These are phyloP conservation scores for Scalesia atractyloides DNA, from an alignment of 129 eudicot genomes.

Conservation along the genomic window DNA sequence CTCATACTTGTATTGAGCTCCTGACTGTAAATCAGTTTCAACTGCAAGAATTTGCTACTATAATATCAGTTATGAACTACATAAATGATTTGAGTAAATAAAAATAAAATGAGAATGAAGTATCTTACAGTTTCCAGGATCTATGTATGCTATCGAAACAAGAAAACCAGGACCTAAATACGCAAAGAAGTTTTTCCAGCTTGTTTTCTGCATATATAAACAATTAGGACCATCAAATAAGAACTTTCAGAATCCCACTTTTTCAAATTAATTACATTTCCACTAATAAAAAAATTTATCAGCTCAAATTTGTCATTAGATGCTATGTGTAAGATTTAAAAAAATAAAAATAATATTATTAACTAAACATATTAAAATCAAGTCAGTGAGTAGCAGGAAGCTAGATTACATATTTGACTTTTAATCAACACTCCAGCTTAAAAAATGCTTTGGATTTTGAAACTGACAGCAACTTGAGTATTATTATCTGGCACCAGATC, in stretches of 20 bases:
- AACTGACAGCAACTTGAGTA: constrained; percentile 18
- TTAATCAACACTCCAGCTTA: background rate
- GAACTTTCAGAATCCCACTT: background rate
- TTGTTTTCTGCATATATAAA: constrained; percentile 59
- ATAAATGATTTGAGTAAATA: background rate
- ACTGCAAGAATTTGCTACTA: constrained; percentile 50
- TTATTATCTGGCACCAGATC: constrained; percentile 21
- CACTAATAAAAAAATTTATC: background rate
- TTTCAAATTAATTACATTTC: background rate
- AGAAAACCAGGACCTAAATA: constrained; percentile 99
- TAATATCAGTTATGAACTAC: constrained; percentile 23
- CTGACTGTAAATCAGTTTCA: constrained; percentile 93
- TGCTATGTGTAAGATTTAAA: background rate
- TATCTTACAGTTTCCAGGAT: constrained; percentile 95
- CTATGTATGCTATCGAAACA: constrained; percentile 94
- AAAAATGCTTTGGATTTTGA: constrained; percentile 11
- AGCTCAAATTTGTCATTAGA: constrained; percentile 7
- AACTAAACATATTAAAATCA: constrained; percentile 14
- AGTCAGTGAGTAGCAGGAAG: constrained; percentile 7
- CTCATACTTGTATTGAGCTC: constrained; percentile 96
- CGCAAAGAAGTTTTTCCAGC: constrained; percentile 92
- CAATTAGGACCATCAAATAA: background rate
- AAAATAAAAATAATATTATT: background rate
- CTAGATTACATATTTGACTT: constrained; percentile 5
- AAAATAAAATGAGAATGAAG: background rate